A percentile compares a stretch with the other conserved stretches of the same genome.
These are phyloP conservation scores for Erodium texanum DNA, from an alignment of 441 rosid species.

Conservation along the genomic window DNA sequence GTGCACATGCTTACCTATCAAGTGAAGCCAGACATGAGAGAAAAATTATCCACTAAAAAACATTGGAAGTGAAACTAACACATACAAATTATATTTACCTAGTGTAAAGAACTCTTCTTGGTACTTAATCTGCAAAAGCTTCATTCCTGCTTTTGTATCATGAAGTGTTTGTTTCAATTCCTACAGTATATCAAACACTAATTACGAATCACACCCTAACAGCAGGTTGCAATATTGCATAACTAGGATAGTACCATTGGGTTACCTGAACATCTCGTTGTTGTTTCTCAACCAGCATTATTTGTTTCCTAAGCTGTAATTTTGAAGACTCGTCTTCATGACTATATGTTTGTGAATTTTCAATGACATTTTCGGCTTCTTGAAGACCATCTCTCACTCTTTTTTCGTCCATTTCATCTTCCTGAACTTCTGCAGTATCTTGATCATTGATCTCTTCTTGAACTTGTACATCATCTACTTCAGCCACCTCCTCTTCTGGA, in stretches of 20 bases:
- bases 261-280: constrained; percentile 41
- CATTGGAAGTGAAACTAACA: background rate
- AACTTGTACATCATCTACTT: constrained; percentile 9
- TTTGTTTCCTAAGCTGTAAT: constrained; percentile 20
- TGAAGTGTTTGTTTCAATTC: constrained; percentile 40
- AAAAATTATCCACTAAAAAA: background rate
- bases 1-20: background rate
- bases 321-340: constrained; percentile 17
- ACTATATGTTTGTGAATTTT: constrained; percentile 2
- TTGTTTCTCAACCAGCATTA: constrained; percentile 26
- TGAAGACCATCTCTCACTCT: background rate
- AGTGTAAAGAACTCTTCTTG: constrained; percentile 40
- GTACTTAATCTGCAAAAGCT: constrained; percentile 37
- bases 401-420: constrained; percentile 1
- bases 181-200: constrained; percentile 24
- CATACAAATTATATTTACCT: constrained; percentile 26
- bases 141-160: constrained; percentile 40
- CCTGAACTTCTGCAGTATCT: background rate
- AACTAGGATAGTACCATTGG: background rate
- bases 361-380: background rate
- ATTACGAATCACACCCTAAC: constrained; percentile 6
- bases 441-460: constrained; percentile 1
- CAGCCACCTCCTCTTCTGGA: constrained; percentile 23
- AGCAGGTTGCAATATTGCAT: background rate
- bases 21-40: background rate